Conservation (phyloP, 441 rosid species). For the Arabidopsis hybrid region DNA sequence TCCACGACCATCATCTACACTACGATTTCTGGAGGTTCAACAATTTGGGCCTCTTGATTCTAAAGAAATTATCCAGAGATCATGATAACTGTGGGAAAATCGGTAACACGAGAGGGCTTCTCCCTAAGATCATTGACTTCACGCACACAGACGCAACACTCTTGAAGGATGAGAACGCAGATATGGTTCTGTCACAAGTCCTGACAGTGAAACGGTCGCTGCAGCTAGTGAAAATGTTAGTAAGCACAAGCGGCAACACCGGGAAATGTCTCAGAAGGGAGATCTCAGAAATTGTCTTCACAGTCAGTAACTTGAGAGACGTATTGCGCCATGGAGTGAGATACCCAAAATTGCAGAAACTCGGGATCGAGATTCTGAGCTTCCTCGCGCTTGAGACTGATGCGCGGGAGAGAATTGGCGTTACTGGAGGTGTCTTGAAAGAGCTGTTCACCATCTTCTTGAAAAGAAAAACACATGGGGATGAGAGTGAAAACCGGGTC, state of each 20-base stretch:
- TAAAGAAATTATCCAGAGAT: slow-evolving; percentile 84
- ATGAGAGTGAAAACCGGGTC: slow-evolving; percentile 52
- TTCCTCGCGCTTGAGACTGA: slow-evolving; percentile 72
- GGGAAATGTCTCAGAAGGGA: slow-evolving; percentile 75
- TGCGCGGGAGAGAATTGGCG: slow-evolving; percentile 83
- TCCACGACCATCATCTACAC: slow-evolving; percentile 51
- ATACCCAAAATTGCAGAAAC: slow-evolving; percentile 70
- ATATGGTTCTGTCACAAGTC: slow-evolving; percentile 60
- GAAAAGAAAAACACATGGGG: slow-evolving; percentile 39
- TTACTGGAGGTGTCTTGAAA: slow-evolving; percentile 81
- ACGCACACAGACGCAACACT: slow-evolving; percentile 62
- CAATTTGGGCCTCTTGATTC: slow-evolving; percentile 78
- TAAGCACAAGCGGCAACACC: slow-evolving; percentile 76
- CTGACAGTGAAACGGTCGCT: slow-evolving; percentile 75
- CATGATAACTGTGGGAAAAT: slow-evolving; percentile 94
- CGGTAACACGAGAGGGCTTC: slow-evolving; percentile 90
- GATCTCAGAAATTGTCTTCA: slow-evolving; percentile 88
- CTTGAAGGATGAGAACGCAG: slow-evolving; percentile 54
- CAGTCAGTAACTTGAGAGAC: slow-evolving; percentile 80
- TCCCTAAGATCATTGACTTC: slow-evolving; percentile 84
- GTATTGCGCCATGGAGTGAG: slow-evolving; percentile 68
- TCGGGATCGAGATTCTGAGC: slow-evolving; percentile 72
- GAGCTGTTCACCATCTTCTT: slow-evolving; percentile 83
- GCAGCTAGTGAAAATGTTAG: slow-evolving; percentile 85
- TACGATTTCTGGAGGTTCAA: slow-evolving; percentile 80